Conservation (phyloP, 1,139 yeast species). For the Diutina catenulata region DNA sequence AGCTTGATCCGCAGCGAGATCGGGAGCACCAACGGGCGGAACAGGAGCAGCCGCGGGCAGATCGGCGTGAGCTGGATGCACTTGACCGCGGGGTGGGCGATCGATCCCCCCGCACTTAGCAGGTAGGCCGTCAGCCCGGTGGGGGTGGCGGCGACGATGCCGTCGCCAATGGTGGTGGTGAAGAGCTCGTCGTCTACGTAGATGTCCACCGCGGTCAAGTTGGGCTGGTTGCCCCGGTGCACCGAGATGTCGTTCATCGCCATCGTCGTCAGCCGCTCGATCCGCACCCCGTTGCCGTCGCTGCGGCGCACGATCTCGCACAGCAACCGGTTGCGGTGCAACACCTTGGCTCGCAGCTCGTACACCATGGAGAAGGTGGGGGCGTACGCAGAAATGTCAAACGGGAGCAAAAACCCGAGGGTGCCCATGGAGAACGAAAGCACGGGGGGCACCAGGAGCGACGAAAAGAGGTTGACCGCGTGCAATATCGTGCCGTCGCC, state of each 20-base stretch:
- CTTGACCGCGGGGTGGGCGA: slow-evolving; percentile 80
- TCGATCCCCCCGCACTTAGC: slow-evolving; percentile 81
- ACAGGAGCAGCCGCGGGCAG: slow-evolving; percentile 79
- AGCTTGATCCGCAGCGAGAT: slow-evolving; percentile 58
- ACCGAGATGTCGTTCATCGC: slow-evolving; percentile 89
- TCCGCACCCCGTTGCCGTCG: neutral
- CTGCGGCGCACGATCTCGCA: slow-evolving; percentile 50
- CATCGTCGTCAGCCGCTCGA: neutral
- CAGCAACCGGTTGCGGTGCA: slow-evolving; percentile 67
- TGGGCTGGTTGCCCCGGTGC: slow-evolving; percentile 85
- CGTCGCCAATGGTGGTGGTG: slow-evolving; percentile 89
- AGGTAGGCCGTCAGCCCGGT: slow-evolving; percentile 96
- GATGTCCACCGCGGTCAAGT: slow-evolving; percentile 71
- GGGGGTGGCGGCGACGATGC: slow-evolving; percentile 75
- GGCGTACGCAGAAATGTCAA: slow-evolving; percentile 52
- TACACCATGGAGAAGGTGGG: slow-evolving; percentile 58
- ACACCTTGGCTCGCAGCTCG: slow-evolving; percentile 53
- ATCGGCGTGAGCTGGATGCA: slow-evolving; percentile 79
- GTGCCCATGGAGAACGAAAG: slow-evolving; percentile 87
- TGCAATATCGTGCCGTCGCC: slow-evolving; percentile 92
- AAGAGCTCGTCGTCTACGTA: slow-evolving; percentile 70
- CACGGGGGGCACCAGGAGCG: slow-evolving; percentile 73
- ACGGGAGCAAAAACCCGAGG: slow-evolving; percentile 80
- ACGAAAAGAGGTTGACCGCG: slow-evolving; percentile 56
- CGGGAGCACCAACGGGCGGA: slow-evolving; percentile 78